Percentiles rank a stretch among this genome's conserved stretches.
Evolutionary conservation across 257 asterid genomes (phyloP).

Genomic region (Solanum gracilifrons): DNA sequence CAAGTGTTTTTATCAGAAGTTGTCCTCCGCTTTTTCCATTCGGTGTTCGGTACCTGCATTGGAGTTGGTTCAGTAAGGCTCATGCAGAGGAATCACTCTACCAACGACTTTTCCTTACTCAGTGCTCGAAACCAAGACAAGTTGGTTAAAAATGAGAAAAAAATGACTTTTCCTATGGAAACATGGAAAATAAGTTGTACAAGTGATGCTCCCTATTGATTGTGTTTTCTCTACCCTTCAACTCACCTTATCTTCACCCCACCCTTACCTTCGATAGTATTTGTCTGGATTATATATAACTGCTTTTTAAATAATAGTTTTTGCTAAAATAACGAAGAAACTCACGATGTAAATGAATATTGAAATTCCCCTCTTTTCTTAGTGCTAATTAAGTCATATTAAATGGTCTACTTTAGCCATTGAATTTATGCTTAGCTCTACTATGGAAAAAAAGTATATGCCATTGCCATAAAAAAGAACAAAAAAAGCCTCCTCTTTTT

Average conservation of each 20-base stretch:
- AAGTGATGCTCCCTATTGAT: accelerated
- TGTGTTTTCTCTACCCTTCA: background rate
- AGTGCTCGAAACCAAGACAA: background rate
- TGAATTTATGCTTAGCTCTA: background rate
- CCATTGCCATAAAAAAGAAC: background rate
- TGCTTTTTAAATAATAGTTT: background rate
- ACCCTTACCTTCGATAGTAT: background rate
- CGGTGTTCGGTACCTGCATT: background rate
- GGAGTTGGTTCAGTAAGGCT: background rate
- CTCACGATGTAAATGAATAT: background rate
- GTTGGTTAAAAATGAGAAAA: background rate
- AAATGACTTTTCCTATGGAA: background rate
- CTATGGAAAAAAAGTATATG: background rate
- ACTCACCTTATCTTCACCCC: background rate
- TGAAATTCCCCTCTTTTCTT: background rate
- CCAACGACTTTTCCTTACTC: background rate
- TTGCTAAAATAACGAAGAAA: background rate
- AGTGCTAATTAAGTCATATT: background rate
- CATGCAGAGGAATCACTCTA: background rate
- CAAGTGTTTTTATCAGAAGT: background rate
- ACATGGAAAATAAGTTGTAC: background rate
- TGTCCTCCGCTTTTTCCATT: background rate
- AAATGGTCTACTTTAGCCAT: background rate
- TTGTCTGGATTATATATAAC: background rate
- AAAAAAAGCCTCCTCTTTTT: background rate